phyloP scores from a whole-genome alignment of 1,284 basidiomycete species.

The Moniliella sp. region DNA sequence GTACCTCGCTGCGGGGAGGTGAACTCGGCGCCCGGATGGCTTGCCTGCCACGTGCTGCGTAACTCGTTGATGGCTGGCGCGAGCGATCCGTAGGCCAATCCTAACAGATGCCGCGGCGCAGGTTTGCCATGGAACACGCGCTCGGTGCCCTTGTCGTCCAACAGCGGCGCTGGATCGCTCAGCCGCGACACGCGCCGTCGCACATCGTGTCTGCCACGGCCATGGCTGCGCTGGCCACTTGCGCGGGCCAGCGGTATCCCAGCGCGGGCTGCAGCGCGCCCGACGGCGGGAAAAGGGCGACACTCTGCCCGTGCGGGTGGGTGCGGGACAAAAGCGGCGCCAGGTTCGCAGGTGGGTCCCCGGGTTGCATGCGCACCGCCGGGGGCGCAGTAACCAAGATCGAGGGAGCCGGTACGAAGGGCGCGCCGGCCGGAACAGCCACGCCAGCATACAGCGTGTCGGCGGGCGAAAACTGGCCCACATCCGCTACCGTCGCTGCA shows the following conservation, averaged over 20 bases:
- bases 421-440: slow-evolving; percentile 12
- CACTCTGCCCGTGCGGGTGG: slow-evolving; percentile 16
- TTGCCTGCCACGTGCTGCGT: slow-evolving; percentile 6
- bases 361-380: too few relatives aligned
- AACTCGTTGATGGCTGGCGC: slow-evolving; percentile 13
- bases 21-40: slow-evolving; percentile 5
- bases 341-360: slow-evolving; percentile 12
- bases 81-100: slow-evolving; percentile 14
- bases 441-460: slow-evolving; percentile 23
- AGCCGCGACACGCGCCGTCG: slow-evolving; percentile 13
- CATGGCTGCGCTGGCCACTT: slow-evolving; percentile 12
- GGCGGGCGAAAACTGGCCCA: slow-evolving; percentile 15
- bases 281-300: slow-evolving; percentile 10
- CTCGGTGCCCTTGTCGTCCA: slow-evolving; percentile 25
- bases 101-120: slow-evolving; percentile 15
- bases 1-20: slow-evolving; percentile 5
- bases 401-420: slow-evolving; percentile 18
- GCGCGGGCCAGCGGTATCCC: slow-evolving; percentile 14
- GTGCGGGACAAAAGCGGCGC: slow-evolving; percentile 18
- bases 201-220: slow-evolving; percentile 12
- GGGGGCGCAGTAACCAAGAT: slow-evolving; percentile 21
- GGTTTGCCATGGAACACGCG: slow-evolving; percentile 26
- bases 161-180: slow-evolving; percentile 16
- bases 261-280: slow-evolving; percentile 16
- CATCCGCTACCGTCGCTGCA: slow-evolving; percentile 17